Percentiles rank a stretch among this genome's conserved stretches.
Evolutionary conservation across 2,329 filamentous ascomycete species (phyloP).

Genomic region (Leptoxyphium fumago): DNA sequence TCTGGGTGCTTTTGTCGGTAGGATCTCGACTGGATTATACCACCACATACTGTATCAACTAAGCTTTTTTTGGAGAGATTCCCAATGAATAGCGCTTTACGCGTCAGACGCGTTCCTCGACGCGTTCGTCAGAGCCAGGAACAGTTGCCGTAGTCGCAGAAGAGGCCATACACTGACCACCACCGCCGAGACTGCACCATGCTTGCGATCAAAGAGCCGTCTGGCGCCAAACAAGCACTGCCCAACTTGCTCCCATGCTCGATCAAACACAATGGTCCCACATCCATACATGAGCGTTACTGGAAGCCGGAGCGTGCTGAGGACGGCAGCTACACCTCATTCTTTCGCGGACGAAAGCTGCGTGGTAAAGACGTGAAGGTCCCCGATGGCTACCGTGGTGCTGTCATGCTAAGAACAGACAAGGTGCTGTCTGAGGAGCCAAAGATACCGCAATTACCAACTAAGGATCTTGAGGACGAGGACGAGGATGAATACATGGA

Average conservation of each 20-base stretch:
- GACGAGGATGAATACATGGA: constrained; percentile 28
- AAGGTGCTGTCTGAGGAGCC: constrained; percentile 3
- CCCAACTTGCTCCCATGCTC: constrained; percentile 68
- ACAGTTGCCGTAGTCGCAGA: background rate
- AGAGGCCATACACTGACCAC: background rate
- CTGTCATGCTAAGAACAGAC: constrained; percentile 14
- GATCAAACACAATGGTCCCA: constrained; percentile 61
- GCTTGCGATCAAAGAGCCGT: constrained; percentile 27
- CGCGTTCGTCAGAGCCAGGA: background rate
- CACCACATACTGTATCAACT: too few species aligned
- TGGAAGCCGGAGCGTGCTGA: constrained; percentile 48
- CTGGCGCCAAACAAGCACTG: constrained; percentile 27
- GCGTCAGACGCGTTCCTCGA: background rate
- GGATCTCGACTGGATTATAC: too few species aligned
- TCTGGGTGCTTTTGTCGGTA: too few species aligned
- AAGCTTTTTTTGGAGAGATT: background rate
- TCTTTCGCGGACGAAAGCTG: constrained; percentile 71
- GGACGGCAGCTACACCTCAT: constrained; percentile 35
- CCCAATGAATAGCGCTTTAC: background rate
- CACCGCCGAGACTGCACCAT: constrained; percentile 16
- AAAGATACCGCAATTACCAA: too few species aligned
- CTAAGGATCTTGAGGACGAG: constrained; percentile 7
- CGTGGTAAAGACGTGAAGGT: constrained; percentile 51
- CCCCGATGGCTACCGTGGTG: constrained; percentile 52
- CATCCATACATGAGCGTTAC: constrained; percentile 49